A percentile compares a stretch with the other conserved stretches of the same genome.
phyloP scores from a whole-genome alignment of 2,329 filamentous ascomycete species.

The Pseudocercospora vitis region DNA sequence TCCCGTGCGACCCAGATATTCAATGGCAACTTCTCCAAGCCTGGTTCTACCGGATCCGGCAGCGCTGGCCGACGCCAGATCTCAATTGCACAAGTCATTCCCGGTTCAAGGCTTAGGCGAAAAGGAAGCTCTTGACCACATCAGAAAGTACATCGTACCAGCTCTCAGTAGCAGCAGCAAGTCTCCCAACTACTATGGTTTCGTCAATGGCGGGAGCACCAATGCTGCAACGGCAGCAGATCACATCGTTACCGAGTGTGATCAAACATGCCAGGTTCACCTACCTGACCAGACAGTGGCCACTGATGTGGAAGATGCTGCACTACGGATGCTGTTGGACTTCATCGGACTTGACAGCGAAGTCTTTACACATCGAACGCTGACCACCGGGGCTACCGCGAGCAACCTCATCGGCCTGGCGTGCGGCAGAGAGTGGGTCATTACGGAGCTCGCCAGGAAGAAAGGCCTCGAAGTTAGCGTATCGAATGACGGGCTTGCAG shows the following conservation, averaged over 20 bases:
- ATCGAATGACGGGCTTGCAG: conserved; percentile 68
- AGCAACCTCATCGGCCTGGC: conserved; percentile 66
- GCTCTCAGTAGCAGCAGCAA: conserved; percentile 62
- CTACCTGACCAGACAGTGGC: conserved; percentile 72
- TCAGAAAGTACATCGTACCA: conserved; percentile 49
- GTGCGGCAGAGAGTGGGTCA: conserved; percentile 68
- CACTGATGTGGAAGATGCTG: conserved; percentile 72
- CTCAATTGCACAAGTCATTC: conserved; percentile 41
- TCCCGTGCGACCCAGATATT: too few relatives aligned
- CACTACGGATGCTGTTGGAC: conserved; percentile 67
- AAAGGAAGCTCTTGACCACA: conserved; percentile 44
- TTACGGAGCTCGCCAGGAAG: conserved; percentile 48
- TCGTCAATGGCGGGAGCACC: conserved; percentile 79
- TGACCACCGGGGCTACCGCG: conserved; percentile 72
- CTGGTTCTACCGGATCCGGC: conserved; percentile 40
- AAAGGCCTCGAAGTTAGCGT: conserved; percentile 47
- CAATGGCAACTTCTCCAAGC: too few relatives aligned
- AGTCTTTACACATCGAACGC: conserved; percentile 70
- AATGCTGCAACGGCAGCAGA: conserved; percentile 80
- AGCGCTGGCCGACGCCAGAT: conserved; percentile 36
- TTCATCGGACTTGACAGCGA: conserved; percentile 61
- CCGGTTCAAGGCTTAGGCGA: conserved; percentile 47
- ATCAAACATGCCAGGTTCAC: conserved; percentile 85
- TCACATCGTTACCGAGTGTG: conserved; percentile 74
- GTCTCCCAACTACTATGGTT: conserved; percentile 76